Conservation (phyloP, 75 land plant species). For the Ceratopteris richardii region DNA sequence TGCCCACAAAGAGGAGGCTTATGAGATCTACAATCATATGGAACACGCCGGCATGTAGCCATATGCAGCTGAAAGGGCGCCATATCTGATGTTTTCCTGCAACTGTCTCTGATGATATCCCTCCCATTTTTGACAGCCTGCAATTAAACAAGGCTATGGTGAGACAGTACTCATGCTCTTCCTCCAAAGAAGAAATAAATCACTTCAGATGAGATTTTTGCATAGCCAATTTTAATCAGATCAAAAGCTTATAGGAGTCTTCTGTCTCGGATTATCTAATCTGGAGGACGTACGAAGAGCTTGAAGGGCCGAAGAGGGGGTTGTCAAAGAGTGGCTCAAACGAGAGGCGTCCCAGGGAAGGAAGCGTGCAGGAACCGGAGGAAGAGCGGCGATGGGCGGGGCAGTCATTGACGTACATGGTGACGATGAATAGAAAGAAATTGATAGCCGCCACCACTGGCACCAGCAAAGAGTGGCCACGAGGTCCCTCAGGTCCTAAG, state of each 20-base stretch:
- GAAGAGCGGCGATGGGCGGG: slow-evolving; percentile 36
- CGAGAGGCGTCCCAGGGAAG: slow-evolving; percentile 60
- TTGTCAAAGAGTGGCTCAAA: slow-evolving; percentile 93
- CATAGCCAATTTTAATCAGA: too few species aligned
- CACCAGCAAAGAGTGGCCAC: slow-evolving; percentile 41
- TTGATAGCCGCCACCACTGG: slow-evolving; percentile 55
- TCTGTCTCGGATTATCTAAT: too few species aligned
- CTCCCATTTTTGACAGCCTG: slow-evolving; percentile 67
- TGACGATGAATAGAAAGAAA: slow-evolving; percentile 46
- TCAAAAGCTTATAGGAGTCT: too few species aligned
- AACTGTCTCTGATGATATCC: slow-evolving; percentile 45
- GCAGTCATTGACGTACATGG: slow-evolving; percentile 86
- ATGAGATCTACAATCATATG: slow-evolving; percentile 47
- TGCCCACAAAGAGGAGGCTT: slow-evolving; percentile 40
- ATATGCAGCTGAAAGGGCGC: slow-evolving; percentile 44
- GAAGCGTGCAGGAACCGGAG: slow-evolving; percentile 28
- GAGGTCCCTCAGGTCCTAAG: slow-evolving; percentile 3
- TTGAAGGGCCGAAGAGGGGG: slow-evolving; percentile 88
- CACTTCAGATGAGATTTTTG: too few species aligned
- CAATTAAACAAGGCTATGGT: too few species aligned
- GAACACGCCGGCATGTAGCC: slow-evolving; percentile 56
- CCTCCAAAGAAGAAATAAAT: too few species aligned
- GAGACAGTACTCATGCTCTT: too few species aligned
- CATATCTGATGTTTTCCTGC: slow-evolving; percentile 37
- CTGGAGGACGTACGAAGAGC: too few species aligned